Evolutionary conservation across 208 protist species (phyloP).

Genomic region (Trypanosoma grayi): DNA sequence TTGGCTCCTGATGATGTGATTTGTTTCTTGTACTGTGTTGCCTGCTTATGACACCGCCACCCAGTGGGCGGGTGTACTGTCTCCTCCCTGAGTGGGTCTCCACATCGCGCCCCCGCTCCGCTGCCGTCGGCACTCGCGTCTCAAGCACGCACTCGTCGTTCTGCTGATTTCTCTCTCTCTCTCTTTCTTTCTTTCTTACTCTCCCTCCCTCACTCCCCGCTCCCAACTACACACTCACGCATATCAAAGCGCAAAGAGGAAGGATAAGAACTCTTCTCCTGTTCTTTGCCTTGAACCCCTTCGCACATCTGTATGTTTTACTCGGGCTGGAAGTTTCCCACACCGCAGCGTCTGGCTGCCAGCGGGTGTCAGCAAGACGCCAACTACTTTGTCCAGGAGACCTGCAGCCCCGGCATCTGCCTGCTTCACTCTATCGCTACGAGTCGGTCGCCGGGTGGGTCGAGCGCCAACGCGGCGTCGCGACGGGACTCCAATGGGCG

Average conservation of each 20-base stretch:
- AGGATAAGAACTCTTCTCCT: neutral
- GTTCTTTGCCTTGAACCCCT: neutral
- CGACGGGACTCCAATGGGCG: constrained; percentile 13
- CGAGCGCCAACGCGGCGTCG: neutral
- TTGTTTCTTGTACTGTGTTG: too few relatives aligned
- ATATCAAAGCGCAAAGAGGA: neutral
- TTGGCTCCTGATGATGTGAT: too few relatives aligned
- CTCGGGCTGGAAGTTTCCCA: constrained; percentile 53
- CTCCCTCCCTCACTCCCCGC: neutral
- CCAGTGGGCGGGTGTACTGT: too few relatives aligned
- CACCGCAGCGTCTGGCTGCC: constrained; percentile 35
- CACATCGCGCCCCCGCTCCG: neutral
- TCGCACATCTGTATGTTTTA: constrained; percentile 49
- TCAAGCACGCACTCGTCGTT: neutral
- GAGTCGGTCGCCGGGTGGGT: neutral
- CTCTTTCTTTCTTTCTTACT: neutral
- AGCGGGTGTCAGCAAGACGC: constrained; percentile 12
- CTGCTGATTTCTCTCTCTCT: neutral
- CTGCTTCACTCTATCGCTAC: constrained; percentile 30
- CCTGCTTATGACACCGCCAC: too few relatives aligned
- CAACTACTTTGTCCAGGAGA: constrained; percentile 33
- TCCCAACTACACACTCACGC: neutral
- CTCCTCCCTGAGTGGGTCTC: neutral
- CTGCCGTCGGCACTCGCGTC: too few relatives aligned
- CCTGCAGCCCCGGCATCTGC: constrained; percentile 24